phyloP scores from a whole-genome alignment of 805 yeast species.

The Nakazawaea sp. region DNA sequence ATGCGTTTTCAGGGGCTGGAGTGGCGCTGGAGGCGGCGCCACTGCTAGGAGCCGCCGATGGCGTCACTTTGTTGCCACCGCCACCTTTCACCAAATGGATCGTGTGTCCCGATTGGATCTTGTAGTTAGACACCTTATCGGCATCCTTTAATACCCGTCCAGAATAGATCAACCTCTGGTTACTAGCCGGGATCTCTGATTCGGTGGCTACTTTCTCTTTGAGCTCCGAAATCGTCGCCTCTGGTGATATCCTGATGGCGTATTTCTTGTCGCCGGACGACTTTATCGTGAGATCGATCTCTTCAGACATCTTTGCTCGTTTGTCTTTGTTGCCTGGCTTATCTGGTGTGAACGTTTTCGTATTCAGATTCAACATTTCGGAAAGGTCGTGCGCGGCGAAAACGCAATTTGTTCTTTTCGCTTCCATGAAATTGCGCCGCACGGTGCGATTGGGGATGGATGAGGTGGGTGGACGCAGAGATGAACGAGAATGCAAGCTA shows the following conservation, averaged over 20 bases:
- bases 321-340: too few relatives aligned
- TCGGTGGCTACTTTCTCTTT: conserved; percentile 57
- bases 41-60: conserved; percentile 14
- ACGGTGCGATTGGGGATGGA: not conserved
- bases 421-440: too few relatives aligned
- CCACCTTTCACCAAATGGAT: conserved; percentile 87
- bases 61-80: conserved; percentile 22
- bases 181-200: conserved; percentile 63
- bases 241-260: conserved; percentile 48
- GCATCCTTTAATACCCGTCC: conserved; percentile 89
- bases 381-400: too few relatives aligned
- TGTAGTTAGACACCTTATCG: conserved; percentile 68
- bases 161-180: conserved; percentile 86
- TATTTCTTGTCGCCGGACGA: conserved; percentile 75
- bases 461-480: too few relatives aligned
- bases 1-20: conserved; percentile 19
- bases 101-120: conserved; percentile 80
- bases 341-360: too few relatives aligned
- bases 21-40: conserved; percentile 16
- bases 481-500: too few relatives aligned
- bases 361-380: too few relatives aligned
- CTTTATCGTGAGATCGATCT: conserved; percentile 23
- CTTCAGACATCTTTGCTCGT: conserved; percentile 16
- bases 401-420: too few relatives aligned
- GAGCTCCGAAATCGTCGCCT: conserved; percentile 57